Evolutionary conservation across 768 basidiomycete species (phyloP), one percentile per base, ranked within the genome.

Genomic region (Xerocomus potaroensis): DNA sequence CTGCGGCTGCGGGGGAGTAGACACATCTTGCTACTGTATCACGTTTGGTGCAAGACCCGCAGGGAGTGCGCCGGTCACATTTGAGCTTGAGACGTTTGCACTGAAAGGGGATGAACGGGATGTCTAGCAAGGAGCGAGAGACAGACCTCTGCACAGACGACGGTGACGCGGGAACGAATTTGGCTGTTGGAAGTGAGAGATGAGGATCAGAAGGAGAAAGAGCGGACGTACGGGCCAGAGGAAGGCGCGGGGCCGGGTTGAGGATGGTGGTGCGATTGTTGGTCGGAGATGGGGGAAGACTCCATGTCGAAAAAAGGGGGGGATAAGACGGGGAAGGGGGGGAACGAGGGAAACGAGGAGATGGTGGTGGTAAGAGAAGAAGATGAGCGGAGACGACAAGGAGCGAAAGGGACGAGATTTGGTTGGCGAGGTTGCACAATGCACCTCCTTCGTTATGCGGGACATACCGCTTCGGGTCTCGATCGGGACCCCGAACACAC

Each of bases 51-150:
- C 90, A 91, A 22, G 81, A 83, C 1, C 80, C 79, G 54, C 89
- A 91, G 0, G 89, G 89, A 3, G 74, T 79, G 18, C 83, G 77
- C 31, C 89, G 72, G 68, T 91, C 89, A 60, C 89, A 92, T 69
- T 84, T 89, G 43, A 91, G 75, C 57, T 92, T 92, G 43, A 91
- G 74, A 4, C 89, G 86, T 64, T 91, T 91, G 72, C 89, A 92
- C 85, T 91, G 60, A 3, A 6, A 1, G 33, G 41, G 30, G 37
- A 31, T 62, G 3, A 56, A 38, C 7, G 33, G 5, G 14, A 14
- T 19, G n/a, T 5, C 8, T 3, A 22, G 4, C n/a, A 11, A 6
- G 48, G 9, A 29, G 0, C n/a, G 23, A 24, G 37, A 38, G n/a
- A 54, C 75, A 26, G 27, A 86, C 86, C 80, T 89, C 87, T 62